A percentile compares a stretch with the other conserved stretches of the same genome.
phyloP scores from a whole-genome alignment of 2,329 filamentous ascomycete species.

The Aspergillus brunneoviolaceus region DNA sequence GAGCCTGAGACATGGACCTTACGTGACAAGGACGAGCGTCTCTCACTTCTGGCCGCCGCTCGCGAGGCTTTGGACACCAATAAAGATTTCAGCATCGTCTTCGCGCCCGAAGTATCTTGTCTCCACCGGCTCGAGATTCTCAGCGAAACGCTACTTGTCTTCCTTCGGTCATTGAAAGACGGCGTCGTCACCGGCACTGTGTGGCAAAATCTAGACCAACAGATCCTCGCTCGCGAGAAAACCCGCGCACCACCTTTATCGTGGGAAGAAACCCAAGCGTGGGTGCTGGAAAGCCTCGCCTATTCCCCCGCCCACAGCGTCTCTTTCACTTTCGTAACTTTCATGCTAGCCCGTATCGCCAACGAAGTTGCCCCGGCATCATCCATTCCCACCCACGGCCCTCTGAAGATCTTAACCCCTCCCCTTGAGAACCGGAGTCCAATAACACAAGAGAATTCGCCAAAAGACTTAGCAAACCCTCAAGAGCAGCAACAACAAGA shows the following conservation, averaged over 20 bases:
- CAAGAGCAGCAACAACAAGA: not conserved
- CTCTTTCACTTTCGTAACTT: constrained; percentile 81
- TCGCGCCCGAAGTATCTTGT: constrained; percentile 63
- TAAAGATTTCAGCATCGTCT: constrained; percentile 57
- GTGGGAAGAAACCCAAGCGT: constrained; percentile 57
- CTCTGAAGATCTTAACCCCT: constrained; percentile 9
- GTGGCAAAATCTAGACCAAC: constrained; percentile 68
- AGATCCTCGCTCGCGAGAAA: constrained; percentile 52
- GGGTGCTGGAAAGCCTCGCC: constrained; percentile 72
- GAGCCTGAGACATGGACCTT: constrained; percentile 51
- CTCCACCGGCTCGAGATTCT: constrained; percentile 73
- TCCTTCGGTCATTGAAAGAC: constrained; percentile 72
- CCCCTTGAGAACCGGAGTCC: constrained; percentile 8
- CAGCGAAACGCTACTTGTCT: constrained; percentile 68
- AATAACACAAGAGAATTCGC: constrained; percentile 9
- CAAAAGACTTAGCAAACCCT: not conserved
- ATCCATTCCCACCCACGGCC: constrained; percentile 17
- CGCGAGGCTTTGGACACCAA: constrained; percentile 73
- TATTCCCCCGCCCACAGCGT: constrained; percentile 77
- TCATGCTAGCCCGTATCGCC: constrained; percentile 65
- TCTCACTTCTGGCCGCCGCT: constrained; percentile 45
- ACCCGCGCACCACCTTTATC: constrained; percentile 48
- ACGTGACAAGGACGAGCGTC: constrained; percentile 41
- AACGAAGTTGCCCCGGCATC: constrained; percentile 53
- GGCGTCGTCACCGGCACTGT: constrained; percentile 71